phyloP scores from a whole-genome alignment of 2,329 filamentous ascomycete species.

The Coniochaeta ligniaria region DNA sequence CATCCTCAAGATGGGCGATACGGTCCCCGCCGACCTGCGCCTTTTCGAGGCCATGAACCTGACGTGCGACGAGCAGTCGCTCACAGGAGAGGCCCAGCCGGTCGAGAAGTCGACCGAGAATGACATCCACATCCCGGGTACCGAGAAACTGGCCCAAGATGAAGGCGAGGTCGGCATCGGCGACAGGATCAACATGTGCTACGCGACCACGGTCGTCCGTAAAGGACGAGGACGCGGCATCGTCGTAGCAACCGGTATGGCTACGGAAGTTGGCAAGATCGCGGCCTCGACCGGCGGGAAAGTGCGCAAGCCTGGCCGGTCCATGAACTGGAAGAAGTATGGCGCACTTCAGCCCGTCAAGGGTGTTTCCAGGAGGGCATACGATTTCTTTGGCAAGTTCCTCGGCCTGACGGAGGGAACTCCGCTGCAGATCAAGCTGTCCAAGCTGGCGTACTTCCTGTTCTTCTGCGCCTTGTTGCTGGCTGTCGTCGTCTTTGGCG shows the following conservation, averaged over 20 bases:
- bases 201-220: conserved; percentile 65
- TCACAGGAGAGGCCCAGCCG: conserved; percentile 70
- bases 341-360: conserved; percentile 31
- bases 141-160: conserved; percentile 34
- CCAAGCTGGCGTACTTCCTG: conserved; percentile 75
- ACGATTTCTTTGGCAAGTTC: conserved; percentile 30
- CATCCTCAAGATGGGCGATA: conserved; percentile 63
- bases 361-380: conserved; percentile 31
- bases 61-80: conserved; percentile 68
- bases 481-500: conserved; percentile 55
- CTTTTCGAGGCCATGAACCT: conserved; percentile 70
- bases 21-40: conserved; percentile 66
- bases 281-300: conserved; percentile 55
- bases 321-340: conserved; percentile 34
- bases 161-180: conserved; percentile 56
- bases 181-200: conserved; percentile 68
- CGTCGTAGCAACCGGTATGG: conserved; percentile 66
- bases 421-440: conserved; percentile 76
- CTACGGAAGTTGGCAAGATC: conserved; percentile 69
- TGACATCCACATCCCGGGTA: conserved; percentile 33
- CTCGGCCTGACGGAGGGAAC: conserved; percentile 64
- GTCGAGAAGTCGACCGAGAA: conserved; percentile 58
- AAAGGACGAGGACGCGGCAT: conserved; percentile 68
- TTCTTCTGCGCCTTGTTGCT: conserved; percentile 64
- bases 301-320: conserved; percentile 35